These are phyloP conservation scores for Cucurbitaria berberidis DNA, from an alignment of 2,329 filamentous ascomycete species.

Conservation along the genomic window DNA sequence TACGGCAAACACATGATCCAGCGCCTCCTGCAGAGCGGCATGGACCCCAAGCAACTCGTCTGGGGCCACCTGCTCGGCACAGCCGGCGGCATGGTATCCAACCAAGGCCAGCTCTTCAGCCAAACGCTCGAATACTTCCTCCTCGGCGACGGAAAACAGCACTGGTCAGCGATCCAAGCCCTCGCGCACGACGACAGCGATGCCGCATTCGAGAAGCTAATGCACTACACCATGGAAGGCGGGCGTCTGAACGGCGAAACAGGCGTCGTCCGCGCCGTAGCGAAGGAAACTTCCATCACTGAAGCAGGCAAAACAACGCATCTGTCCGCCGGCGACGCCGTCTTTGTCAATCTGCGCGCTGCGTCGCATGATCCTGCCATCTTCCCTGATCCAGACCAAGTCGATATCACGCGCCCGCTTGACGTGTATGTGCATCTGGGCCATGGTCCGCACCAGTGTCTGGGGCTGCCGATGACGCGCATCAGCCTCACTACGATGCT, in stretches of 20 bases:
- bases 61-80: slow-evolving; percentile 65
- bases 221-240: slow-evolving; percentile 59
- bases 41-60: slow-evolving; percentile 58
- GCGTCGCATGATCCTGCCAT: slow-evolving; percentile 49
- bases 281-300: slow-evolving; percentile 40
- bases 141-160: slow-evolving; percentile 52
- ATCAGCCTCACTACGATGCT: slow-evolving; percentile 55
- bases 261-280: slow-evolving; percentile 49
- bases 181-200: slow-evolving; percentile 53
- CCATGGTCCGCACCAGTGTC: slow-evolving; percentile 51
- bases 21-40: slow-evolving; percentile 56
- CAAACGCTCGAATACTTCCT: slow-evolving; percentile 66
- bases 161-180: slow-evolving; percentile 57
- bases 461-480: slow-evolving; percentile 52
- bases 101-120: slow-evolving; percentile 64
- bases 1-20: slow-evolving; percentile 65
- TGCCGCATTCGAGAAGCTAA: slow-evolving; percentile 55
- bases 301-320: slow-evolving; percentile 39
- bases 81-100: slow-evolving; percentile 60
- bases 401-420: slow-evolving; percentile 49
- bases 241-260: slow-evolving; percentile 53
- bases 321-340: slow-evolving; percentile 46
- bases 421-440: slow-evolving; percentile 55
- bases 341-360: slow-evolving; percentile 54
- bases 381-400: slow-evolving; percentile 52